A percentile compares a stretch with the other conserved stretches of the same genome.
These are phyloP conservation scores for Lophiostoma macrostomum DNA, from an alignment of 495 filamentous ascomycete genomes.

Conservation along the genomic window DNA sequence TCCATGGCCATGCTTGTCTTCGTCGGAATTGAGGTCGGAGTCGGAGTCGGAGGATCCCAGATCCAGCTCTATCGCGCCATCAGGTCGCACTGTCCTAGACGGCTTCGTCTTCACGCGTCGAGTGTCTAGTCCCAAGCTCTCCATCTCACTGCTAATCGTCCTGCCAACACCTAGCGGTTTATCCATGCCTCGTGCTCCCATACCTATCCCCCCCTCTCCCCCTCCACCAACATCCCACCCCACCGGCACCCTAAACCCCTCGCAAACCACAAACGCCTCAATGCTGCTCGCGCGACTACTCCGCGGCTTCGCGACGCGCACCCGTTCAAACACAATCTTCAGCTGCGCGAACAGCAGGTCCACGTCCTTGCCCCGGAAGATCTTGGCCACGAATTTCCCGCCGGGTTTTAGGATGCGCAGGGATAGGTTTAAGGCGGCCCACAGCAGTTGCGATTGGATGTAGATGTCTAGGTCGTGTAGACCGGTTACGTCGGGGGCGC, in stretches of 20 bases:
- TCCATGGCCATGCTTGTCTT: too few species aligned
- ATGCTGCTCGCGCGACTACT: slow-evolving; percentile 91
- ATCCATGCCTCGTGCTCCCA: too few species aligned
- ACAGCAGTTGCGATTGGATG: slow-evolving; percentile 91
- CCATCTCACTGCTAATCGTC: slow-evolving; percentile 38
- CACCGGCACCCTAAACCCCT: slow-evolving; percentile 67
- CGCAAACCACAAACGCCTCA: slow-evolving; percentile 93
- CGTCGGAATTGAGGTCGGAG: too few species aligned
- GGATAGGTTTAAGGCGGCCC: slow-evolving; percentile 87
- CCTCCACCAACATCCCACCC: too few species aligned
- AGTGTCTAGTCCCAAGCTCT: too few species aligned
- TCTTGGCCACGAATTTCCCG: slow-evolving; percentile 96
- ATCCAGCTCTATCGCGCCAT: slow-evolving; percentile 62
- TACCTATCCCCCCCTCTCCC: too few species aligned
- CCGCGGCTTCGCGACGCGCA: slow-evolving; percentile 87
- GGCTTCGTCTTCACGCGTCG: slow-evolving; percentile 41
- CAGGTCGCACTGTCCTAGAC: slow-evolving; percentile 32
- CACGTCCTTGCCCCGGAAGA: slow-evolving; percentile 90
- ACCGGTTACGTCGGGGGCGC: slow-evolving; percentile 94
- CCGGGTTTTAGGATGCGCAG: slow-evolving; percentile 87
- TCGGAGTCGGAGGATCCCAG: slow-evolving; percentile 43
- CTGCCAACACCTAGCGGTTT: slow-evolving; percentile 61
- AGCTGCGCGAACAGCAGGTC: slow-evolving; percentile 90
- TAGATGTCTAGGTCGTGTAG: slow-evolving; percentile 97
- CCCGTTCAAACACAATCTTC: slow-evolving; percentile 80